Evolutionary conservation across 2,329 filamentous ascomycete species (phyloP).

Genomic region (Magnaporthiopsis poae): DNA sequence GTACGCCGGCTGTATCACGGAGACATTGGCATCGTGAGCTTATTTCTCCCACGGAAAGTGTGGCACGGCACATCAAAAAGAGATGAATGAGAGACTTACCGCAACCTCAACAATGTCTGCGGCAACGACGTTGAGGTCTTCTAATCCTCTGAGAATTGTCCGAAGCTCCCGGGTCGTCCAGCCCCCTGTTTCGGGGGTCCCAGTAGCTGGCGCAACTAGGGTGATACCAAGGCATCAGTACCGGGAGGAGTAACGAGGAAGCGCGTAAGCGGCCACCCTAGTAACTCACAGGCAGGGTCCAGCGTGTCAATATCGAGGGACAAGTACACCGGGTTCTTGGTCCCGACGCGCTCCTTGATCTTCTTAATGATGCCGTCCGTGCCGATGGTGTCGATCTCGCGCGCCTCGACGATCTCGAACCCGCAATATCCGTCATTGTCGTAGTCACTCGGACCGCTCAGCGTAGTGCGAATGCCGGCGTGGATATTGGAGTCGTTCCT

Average conservation of each 20-base stretch:
- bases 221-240: neutral
- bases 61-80: neutral
- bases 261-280: neutral
- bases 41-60: conserved; percentile 7
- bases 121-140: conserved; percentile 58
- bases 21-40: neutral
- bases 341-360: conserved; percentile 66
- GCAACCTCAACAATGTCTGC: conserved; percentile 68
- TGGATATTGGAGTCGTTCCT: conserved; percentile 80
- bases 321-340: conserved; percentile 65
- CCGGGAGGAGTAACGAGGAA: neutral
- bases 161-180: conserved; percentile 66
- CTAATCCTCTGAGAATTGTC: conserved; percentile 60
- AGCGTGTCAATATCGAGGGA: conserved; percentile 82
- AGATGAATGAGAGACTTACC: conserved; percentile 20
- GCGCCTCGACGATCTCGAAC: conserved; percentile 70
- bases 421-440: conserved; percentile 79
- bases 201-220: conserved; percentile 60
- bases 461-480: conserved; percentile 73
- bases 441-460: conserved; percentile 70
- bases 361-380: conserved; percentile 66
- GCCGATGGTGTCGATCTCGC: conserved; percentile 42
- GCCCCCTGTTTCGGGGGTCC: conserved; percentile 66
- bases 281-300: conserved; percentile 63
- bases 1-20: conserved; percentile 44